Evolutionary conservation across 305 asterid species (phyloP).

Genomic region (Fraxinus nigra): DNA sequence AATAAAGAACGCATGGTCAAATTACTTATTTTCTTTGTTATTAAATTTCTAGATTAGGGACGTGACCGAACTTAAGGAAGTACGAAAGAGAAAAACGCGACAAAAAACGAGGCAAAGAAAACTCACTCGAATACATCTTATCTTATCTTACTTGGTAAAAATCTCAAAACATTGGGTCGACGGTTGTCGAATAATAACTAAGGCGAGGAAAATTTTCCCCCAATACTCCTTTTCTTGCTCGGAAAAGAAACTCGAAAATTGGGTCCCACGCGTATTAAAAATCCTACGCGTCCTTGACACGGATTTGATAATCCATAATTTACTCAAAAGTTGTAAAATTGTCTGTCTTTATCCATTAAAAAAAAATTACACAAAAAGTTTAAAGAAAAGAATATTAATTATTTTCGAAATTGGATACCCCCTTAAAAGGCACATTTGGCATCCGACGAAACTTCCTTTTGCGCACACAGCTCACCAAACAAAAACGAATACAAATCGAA

Average conservation of each 20-base stretch:
- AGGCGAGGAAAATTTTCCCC: not conserved
- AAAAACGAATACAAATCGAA: not conserved
- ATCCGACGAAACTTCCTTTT: conserved; percentile 12
- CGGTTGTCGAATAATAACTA: not conserved
- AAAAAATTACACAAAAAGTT: not conserved
- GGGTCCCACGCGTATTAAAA: not conserved
- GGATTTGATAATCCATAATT: not conserved
- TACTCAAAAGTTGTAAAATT: not conserved
- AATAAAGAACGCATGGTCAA: not conserved
- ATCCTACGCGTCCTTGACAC: not conserved
- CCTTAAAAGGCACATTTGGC: not conserved
- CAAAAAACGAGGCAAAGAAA: not conserved
- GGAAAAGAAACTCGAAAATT: not conserved
- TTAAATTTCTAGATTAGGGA: not conserved
- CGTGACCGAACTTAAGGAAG: not conserved
- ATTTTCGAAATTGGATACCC: not conserved
- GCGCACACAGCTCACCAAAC: conserved; percentile 8
- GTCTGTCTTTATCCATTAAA: not conserved
- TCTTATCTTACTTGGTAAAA: not conserved
- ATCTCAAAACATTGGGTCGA: not conserved
- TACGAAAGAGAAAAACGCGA: not conserved
- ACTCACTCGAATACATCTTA: not conserved
- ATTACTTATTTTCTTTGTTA: not conserved
- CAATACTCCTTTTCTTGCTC: not conserved
- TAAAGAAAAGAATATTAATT: not conserved